Base-by-base conservation (phyloP, 2,329 filamentous ascomycete species). In the Fusarium sublunatum region DNA sequence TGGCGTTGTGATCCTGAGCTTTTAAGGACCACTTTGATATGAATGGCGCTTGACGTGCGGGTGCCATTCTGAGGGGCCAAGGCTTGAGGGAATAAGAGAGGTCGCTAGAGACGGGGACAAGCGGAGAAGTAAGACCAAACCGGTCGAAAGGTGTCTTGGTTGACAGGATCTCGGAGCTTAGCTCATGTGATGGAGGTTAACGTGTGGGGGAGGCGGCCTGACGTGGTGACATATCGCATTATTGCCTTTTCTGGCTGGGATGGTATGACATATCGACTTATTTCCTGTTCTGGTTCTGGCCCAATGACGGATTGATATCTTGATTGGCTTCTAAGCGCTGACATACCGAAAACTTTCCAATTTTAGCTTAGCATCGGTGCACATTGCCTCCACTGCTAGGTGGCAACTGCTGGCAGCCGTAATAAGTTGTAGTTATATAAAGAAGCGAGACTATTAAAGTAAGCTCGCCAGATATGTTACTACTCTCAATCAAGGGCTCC, bases 1-100 rank as follows among this genome's bases (percentile, higher is more conserved):
- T 65, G 3, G 72, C 69, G 22, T 76, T 72, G 53, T 77, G 70
- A 5, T 74, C 69, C 19, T 40, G 31, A 9, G 55, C 26, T 28
- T 46, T 63, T 6, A 49, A 29, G 6, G 59, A 53, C 59, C 59
- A 63, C 38, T 50, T 63, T 11, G 38, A 49, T 42, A 49, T 45
- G 31, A 49, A 10, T 9, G 44, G 34, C 25, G 13, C 32, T 47
- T 39, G 44, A 38, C 22, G 34, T 19, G 34, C 34, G 3, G 34
- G 9, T 22, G 34, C 15, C 34, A 31, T 19, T 19, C 19, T 19
- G 19, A 19, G 19, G 19, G 19, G 19, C 19, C 19, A 19, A 19
- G 19, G 19, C 19, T 19, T 19, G 19, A 3, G 19, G 19, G 19
- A 19, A 19, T 19, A 19, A 19, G 19, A 19, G 19, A 19, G 19